These are phyloP conservation scores for Lactifluus subvellereus DNA, from an alignment of 768 basidiomycete genomes.

Conservation along the genomic window DNA sequence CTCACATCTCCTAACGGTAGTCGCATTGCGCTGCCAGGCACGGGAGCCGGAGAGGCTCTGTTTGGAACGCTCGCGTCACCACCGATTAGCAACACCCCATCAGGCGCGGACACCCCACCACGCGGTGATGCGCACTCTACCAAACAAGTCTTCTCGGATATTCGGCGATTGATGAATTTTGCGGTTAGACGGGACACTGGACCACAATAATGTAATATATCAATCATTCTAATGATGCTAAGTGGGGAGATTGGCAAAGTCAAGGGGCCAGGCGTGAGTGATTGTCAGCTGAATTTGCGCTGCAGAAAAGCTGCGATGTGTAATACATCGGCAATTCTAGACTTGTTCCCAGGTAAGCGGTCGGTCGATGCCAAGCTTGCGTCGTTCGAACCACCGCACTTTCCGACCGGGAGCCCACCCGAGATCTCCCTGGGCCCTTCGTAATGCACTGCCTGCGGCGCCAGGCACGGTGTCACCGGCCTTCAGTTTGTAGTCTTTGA, in stretches of 20 bases:
- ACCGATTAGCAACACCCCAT: slow-evolving; percentile 56
- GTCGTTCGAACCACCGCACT: slow-evolving; percentile 23
- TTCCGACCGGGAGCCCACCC: slow-evolving; percentile 23
- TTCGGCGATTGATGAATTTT: slow-evolving; percentile 84
- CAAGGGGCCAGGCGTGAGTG: background rate
- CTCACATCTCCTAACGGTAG: slow-evolving; percentile 63
- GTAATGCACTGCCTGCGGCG: slow-evolving; percentile 17
- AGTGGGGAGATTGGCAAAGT: background rate
- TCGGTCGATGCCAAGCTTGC: slow-evolving; percentile 23
- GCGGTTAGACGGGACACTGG: slow-evolving; percentile 69
- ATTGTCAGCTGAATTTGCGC: background rate
- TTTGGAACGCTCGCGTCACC: slow-evolving; percentile 57
- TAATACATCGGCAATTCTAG: background rate
- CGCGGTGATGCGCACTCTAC: slow-evolving; percentile 40
- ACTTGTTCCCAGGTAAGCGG: slow-evolving; percentile 23
- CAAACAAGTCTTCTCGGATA: slow-evolving; percentile 81
- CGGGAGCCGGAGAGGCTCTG: slow-evolving; percentile 45
- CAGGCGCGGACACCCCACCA: slow-evolving; percentile 47
- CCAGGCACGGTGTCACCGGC: slow-evolving; percentile 25
- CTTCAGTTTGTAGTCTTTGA: slow-evolving; percentile 24
- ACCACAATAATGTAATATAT: slow-evolving; percentile 12
- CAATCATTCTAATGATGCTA: background rate
- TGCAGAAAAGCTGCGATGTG: background rate
- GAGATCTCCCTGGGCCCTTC: slow-evolving; percentile 18
- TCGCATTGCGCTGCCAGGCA: slow-evolving; percentile 45